Evolutionary conservation across 2,329 filamentous ascomycete species (phyloP), one percentile per base, ranked within the genome.

Genomic region (Claviceps maximensis): DNA sequence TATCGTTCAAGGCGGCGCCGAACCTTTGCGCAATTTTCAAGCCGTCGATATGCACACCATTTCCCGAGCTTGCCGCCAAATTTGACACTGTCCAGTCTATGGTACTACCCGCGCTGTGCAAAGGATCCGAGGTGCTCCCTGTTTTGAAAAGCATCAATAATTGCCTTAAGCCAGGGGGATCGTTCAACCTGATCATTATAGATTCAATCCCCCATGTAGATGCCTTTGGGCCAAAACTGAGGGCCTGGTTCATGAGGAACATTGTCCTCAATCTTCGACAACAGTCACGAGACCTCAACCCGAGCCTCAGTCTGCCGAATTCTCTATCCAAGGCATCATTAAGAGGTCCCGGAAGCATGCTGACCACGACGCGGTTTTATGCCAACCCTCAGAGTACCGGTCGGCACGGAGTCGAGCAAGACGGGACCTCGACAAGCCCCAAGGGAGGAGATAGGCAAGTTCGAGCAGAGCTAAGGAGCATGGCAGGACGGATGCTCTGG

Each of bases 241-340:
- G 76, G 38, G 63, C 69, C 1, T 87, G 83, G 83, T 68, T 87
- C 2, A 78, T 84, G 45, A 71, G 77, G 3, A 71, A 84, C 50
- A 69, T 87, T 0, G 63, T 83, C 2, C 63, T 77, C 7, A 82
- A 82, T 53, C 65, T 87, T 0, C 78, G 82, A 60, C 71, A 71
- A 23, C 69, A 75, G 17, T 82, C 79, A 53, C 74, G 78, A 9
- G 84, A 80, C 58, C 74, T 74, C 5, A 79, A 76, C 51, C 83
- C 83, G 0, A 78, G 73, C 40, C 72, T 72, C 10, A 65, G 79
- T 2, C 75, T 87, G 44, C 78, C 80, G 0, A 65, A 71, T 29
- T 84, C 81, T 77, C 69, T 86, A 17, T 70, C 69, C 0, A 74
- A 80, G 27, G 79, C 76, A 1, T 72, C 72, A 0, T 73, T 83